Evolutionary conservation across 2,329 filamentous ascomycete species (phyloP), one percentile per base, ranked within the genome.

Genomic region (Hypoxylon rubiginosum): DNA sequence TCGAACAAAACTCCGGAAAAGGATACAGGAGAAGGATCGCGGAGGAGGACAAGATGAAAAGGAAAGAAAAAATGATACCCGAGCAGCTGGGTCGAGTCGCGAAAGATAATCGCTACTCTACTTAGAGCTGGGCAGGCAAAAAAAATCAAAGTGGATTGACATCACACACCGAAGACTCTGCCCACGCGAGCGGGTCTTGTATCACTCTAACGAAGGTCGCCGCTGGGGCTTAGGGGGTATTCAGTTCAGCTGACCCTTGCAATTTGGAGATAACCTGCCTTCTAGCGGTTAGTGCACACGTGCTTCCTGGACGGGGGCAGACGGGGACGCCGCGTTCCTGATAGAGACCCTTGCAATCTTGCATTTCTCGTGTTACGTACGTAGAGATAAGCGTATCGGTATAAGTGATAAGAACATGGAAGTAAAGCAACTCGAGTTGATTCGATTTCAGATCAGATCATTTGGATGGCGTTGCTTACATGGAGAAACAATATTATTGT

Each of bases 91-190:
- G 21, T 17, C 26, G 3, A 67, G 54, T 58, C 58, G 46, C 26
- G n/a, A 52, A 66, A 59, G 54, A 54, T 32, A 56, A 64, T 64
- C 21, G 48, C 39, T 34, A 13, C 15, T 39, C 39, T 34, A 13
- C 15, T 39, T 39, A n/a, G 39, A 43, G 39, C 39, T 45, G 52
- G 51, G 39, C 39, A 49, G 52, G 51, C 54, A 55, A 52, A n/a
- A 32, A 51, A 65, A 55, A 21, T 43, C 32, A 50, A 62, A 51
- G 62, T 48, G 45, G 52, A 39, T 56, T 69, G 64, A 69, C 65
- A 67, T 69, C 67, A 67, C 67, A 67, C 56, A 64, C 34, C 39
- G 39, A 43, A 13, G n/a, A 2, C 39, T 43, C 17, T 17, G 36
- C 36, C 36, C 36, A 41, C 15, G 36, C 15, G 15, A 3, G 39